These are phyloP conservation scores for Middelhovenomyces tepae DNA, from an alignment of 805 yeast species.

Conservation along the genomic window DNA sequence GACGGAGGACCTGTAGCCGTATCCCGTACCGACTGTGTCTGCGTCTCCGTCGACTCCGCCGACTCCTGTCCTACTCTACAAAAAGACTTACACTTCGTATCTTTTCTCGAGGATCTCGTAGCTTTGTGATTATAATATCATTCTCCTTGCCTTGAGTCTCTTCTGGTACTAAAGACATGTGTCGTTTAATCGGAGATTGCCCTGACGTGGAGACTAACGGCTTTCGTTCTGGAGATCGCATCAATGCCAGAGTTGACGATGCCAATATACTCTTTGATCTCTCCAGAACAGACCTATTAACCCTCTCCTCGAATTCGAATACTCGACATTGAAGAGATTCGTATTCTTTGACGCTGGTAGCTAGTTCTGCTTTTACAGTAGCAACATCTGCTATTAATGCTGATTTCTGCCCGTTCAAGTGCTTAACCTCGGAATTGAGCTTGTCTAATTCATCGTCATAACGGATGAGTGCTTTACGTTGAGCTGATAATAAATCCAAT, in stretches of 20 bases:
- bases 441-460: too few species aligned
- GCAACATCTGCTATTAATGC: too few species aligned
- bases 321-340: conserved; percentile 27
- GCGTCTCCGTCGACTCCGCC: too few species aligned
- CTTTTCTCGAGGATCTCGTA: conserved; percentile 9
- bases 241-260: conserved; percentile 20
- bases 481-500: too few species aligned
- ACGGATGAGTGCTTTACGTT: too few species aligned
- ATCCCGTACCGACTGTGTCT: background rate
- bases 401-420: too few species aligned
- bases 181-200: conserved; percentile 10
- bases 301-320: conserved; percentile 18
- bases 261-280: conserved; percentile 25
- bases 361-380: too few species aligned
- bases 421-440: too few species aligned
- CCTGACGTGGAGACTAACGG: conserved; percentile 5
- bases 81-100: conserved; percentile 12
- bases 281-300: conserved; percentile 23
- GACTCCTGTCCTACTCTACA: conserved; percentile 5
- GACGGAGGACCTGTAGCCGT: background rate
- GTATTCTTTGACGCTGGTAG: too few species aligned
- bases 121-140: conserved; percentile 10
- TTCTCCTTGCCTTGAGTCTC: conserved; percentile 9
- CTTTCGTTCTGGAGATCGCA: conserved; percentile 8
- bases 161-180: conserved; percentile 13